Evolutionary conservation across 1,284 basidiomycete species (phyloP).

Genomic region (Tilletia horrida): DNA sequence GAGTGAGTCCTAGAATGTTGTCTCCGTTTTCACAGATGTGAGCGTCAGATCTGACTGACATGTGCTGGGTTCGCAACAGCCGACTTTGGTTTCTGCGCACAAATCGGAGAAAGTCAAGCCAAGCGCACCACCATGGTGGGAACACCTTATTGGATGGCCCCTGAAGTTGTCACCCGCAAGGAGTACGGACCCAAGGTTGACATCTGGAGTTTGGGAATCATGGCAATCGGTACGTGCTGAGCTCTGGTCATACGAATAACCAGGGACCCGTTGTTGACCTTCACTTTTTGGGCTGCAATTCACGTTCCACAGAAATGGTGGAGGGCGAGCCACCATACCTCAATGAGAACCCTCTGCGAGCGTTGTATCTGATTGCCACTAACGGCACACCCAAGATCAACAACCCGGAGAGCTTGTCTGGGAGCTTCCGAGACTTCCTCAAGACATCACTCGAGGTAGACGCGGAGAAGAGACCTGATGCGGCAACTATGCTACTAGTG

Average conservation of each 20-base stretch:
- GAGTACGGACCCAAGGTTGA: conserved; percentile 99
- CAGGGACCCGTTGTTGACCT: not conserved
- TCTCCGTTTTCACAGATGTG: too few species aligned
- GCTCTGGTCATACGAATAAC: not conserved
- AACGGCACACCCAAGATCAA: conserved; percentile 97
- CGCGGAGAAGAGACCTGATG: conserved; percentile 84
- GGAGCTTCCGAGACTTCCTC: conserved; percentile 87
- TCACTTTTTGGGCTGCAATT: conserved; percentile 5
- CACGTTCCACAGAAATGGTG: conserved; percentile 95
- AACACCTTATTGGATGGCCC: conserved; percentile 99
- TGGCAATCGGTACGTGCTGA: conserved; percentile 85
- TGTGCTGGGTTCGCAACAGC: conserved; percentile 60
- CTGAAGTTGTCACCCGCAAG: conserved; percentile 94
- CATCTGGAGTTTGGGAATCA: conserved; percentile 96
- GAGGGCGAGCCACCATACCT: conserved; percentile 97
- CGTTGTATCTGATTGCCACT: conserved; percentile 92
- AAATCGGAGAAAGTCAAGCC: conserved; percentile 84
- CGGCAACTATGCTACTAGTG: conserved; percentile 75
- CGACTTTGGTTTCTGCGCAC: conserved; percentile 98
- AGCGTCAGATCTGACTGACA: not conserved
- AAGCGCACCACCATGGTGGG: conserved; percentile 99
- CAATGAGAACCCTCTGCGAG: conserved; percentile 92
- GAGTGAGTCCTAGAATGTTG: conserved; percentile 63
- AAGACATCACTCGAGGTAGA: conserved; percentile 88
- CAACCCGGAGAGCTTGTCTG: conserved; percentile 83